Percentiles rank a stretch among this genome's conserved stretches.
phyloP scores from a whole-genome alignment of 2,329 filamentous ascomycete genomes.

The Ceratocystiopsis minuta region DNA sequence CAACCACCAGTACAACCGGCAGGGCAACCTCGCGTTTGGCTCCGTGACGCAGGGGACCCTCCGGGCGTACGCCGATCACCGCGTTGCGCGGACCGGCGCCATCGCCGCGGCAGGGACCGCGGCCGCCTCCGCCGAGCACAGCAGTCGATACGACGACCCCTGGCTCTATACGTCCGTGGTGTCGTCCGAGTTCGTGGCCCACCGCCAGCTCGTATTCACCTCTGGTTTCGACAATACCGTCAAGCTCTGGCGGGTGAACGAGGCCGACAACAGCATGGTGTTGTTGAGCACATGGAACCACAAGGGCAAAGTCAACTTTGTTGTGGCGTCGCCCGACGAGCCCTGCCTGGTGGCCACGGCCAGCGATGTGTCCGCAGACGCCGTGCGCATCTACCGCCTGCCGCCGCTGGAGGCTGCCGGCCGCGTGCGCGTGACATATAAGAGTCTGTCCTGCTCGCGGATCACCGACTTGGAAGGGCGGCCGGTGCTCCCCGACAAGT shows the following conservation, averaged over 20 bases:
- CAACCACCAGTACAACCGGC: conserved; percentile 49
- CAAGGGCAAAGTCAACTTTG: conserved; percentile 43
- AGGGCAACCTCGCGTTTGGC: conserved; percentile 41
- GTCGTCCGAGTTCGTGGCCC: conserved; percentile 35
- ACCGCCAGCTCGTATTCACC: conserved; percentile 31
- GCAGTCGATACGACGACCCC: conserved; percentile 26
- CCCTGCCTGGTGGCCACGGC: conserved; percentile 38
- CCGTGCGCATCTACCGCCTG: conserved; percentile 39
- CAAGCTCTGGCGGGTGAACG: conserved; percentile 35
- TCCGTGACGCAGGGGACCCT: conserved; percentile 27
- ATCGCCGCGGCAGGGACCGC: conserved; percentile 22
- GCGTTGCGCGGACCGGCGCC: conserved; percentile 34
- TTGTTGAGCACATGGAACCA: conserved; percentile 35
- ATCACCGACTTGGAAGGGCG: conserved; percentile 15
- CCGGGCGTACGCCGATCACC: conserved; percentile 35
- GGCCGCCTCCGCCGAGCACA: conserved; percentile 29
- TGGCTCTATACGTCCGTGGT: conserved; percentile 49
- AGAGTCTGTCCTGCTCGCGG: conserved; percentile 23
- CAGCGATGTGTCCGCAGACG: conserved; percentile 32
- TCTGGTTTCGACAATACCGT: conserved; percentile 45
- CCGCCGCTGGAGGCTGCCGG: conserved; percentile 16
- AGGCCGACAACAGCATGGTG: conserved; percentile 23
- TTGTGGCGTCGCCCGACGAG: conserved; percentile 31
- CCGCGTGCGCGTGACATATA: conserved; percentile 19
- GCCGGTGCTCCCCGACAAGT: conserved; percentile 23